Evolutionary conservation across 352 stramenopile genomes (phyloP), one percentile per base, ranked within the genome.

Genomic region (Aphanomyces invadans): DNA sequence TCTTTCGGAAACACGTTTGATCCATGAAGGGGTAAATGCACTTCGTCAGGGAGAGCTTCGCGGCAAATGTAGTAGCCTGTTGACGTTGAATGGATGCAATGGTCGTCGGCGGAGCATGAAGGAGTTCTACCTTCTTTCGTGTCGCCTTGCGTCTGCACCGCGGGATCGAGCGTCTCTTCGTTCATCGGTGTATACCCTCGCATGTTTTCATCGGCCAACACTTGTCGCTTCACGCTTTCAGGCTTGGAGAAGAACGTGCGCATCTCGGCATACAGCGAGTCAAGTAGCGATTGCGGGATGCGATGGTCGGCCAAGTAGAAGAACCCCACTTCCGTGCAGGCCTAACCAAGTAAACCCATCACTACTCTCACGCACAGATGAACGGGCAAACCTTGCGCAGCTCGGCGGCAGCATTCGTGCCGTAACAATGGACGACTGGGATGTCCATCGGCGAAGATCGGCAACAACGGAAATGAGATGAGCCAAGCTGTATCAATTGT

Each of bases 171-270:
- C n/a, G 78, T 89, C 70, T 89, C 81, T 61, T 88, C 81, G 69
- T 79, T 83, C 77, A 88, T 83, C 45, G 75, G 49, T 49, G 81
- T 89, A 72, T 88, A 89, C 36, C 81, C 81, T 38, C 81, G 70
- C 81, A 88, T 88, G 73, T 87, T 79, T 67, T 83, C 70, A 62
- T 88, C 87, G 9, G 78, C 81, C 21, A 88, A 65, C 38, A 88
- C 79, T 44, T 84, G 80, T 23, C 70, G 69, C 67, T 89, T 89
- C 46, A 82, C 75, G 3, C 71, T 68, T 9, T 70, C 26, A 9
- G 79, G 70, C 54, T 86, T 75, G 32, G 66, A 60, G 68, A 89
- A 89, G 71, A 89, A 89, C 10, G 65, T 23, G 17, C 25, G 48
- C 77, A 88, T 88, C 64, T 88, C 79, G n/a, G 46, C 63, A 71